Evolutionary conservation across 345 rosid genomes (phyloP), one percentile per base, ranked within the genome.

Genomic region (Eucalyptus urophylla): DNA sequence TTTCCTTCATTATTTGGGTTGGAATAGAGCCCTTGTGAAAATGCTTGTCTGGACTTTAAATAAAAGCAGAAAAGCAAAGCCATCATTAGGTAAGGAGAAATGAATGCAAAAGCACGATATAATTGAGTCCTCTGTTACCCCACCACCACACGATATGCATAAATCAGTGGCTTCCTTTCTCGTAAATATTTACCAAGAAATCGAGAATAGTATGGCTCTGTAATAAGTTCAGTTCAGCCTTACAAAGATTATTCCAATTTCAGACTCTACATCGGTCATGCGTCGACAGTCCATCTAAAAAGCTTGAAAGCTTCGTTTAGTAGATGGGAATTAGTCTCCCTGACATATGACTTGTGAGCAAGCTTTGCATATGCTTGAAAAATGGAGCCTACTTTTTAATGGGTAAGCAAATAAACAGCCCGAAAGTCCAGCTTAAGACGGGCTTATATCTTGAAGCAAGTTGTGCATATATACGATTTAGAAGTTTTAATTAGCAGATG

Each of bases 51-150:
- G 54, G 72, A 90, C 90, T 88, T 89, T 89, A 31, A 87, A 88
- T 87, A 89, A 92, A 92, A 91, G 90, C n/a, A 47, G 83, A 91
- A 88, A 86, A 87, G 88, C 31, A 50, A 67, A 89, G 76, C 25
- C 95, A 95, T 95, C 91, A 95, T 97, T 94, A 92, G 94, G 90
- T 86, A 88, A 87, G 90, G 90, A 92, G 37, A 88, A 89, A 95
- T 92, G 95, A 92, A 91, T 62, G 93, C 94, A 94, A 94, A 93
- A 95, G 92, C 95, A 95, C 94, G 93, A 91, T 90, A 93, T 85
- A 94, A 94, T 93, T 87, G 93, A 94, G 88, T 58, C 92, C 93
- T 92, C 90, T 93, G 89, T 31, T 87, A 69, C 94, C 97, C 97
- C 97, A 95, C 97, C 88, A 49, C 87, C 89, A 87, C 89, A 89